Conservation (phyloP, 495 filamentous ascomycete genomes). For the Aspergillus funiculosus region DNA sequence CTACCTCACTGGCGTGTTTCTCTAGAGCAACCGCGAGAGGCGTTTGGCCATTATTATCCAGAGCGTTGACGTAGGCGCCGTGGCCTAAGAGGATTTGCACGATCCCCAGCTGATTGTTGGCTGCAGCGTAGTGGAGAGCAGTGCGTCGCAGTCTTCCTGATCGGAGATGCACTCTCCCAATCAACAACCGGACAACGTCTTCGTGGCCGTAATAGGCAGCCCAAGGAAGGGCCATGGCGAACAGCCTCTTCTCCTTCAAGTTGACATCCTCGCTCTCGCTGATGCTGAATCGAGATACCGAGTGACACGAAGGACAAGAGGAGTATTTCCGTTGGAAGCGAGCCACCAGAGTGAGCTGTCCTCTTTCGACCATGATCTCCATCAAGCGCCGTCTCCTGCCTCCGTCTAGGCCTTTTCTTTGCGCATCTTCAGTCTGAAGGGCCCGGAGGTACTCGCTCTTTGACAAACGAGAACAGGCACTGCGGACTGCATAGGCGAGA, state of each 20-base stretch:
- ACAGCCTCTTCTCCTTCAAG: neutral
- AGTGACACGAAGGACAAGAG: too few relatives aligned
- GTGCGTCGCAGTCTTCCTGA: neutral
- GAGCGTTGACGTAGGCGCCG: constrained; percentile 2
- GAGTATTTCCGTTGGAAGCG: neutral
- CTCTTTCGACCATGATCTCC: neutral
- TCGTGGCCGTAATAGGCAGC: neutral
- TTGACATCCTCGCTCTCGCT: neutral
- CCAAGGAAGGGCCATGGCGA: neutral
- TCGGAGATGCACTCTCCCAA: neutral
- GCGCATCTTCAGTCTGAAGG: neutral
- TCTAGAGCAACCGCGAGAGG: neutral
- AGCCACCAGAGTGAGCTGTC: neutral
- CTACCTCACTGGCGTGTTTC: neutral
- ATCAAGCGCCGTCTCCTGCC: too few relatives aligned
- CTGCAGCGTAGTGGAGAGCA: constrained; percentile 3
- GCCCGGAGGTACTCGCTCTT: neutral
- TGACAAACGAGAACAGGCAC: neutral
- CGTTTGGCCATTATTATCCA: neutral
- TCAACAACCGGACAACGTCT: neutral
- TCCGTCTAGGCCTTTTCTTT: too few relatives aligned
- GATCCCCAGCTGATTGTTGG: neutral
- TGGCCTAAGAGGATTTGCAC: neutral
- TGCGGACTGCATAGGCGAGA: neutral
- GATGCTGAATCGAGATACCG: too few relatives aligned